Base-by-base conservation (phyloP, 768 basidiomycete genomes). In the Rhodotorula taiwanensis region DNA sequence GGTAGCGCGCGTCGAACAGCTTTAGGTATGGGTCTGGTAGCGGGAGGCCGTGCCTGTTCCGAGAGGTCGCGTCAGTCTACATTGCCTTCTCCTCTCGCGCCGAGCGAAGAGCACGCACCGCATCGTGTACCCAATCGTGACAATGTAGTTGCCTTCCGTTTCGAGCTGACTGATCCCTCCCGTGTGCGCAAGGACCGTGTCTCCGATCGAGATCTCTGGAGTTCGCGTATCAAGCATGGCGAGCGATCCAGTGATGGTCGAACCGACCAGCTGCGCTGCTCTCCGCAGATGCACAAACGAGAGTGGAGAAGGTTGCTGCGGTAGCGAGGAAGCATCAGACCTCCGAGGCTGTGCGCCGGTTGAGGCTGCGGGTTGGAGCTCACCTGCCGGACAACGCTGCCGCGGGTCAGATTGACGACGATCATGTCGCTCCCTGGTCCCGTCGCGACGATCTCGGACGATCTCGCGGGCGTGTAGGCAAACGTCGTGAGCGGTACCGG, bases 1-100 rank as follows among this genome's bases (percentile, higher is more conserved):
- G 83, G 28, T 81, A 88, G 34, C 94, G 86, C 34, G 89, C 72
- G 75, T 99, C 94, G 71, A 87, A 95, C 18, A 97, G 80, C 76
- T 94, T 95, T 67, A 99, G 89, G 39, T 92, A 79, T 5, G 91
- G 89, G 74, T 97, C 94, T 0, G 89, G 87, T 58, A 86, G 82
- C 8, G 93, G 90, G 51, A 87, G 85, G 11, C 86, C 85, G 76
- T 88, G 89, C 75, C 93, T 95, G 72, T 7, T 60, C 44, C 42
- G 34, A 5, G 53, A 36, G 27, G 39, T 18, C 43, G 6, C 18
- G 33, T 20, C 36, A 54, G 34, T 25, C 0, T 25, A n/a, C n/a
- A n/a, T n/a, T n/a, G n/a, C n/a, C n/a, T n/a, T n/a, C n/a, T n/a
- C n/a, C n/a, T n/a, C n/a, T n/a, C n/a, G n/a, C n/a, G n/a, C n/a